Evolutionary conservation across 2,329 filamentous ascomycete genomes (phyloP), one percentile per base, ranked within the genome.

Genomic region (Metarhizium brunneum): DNA sequence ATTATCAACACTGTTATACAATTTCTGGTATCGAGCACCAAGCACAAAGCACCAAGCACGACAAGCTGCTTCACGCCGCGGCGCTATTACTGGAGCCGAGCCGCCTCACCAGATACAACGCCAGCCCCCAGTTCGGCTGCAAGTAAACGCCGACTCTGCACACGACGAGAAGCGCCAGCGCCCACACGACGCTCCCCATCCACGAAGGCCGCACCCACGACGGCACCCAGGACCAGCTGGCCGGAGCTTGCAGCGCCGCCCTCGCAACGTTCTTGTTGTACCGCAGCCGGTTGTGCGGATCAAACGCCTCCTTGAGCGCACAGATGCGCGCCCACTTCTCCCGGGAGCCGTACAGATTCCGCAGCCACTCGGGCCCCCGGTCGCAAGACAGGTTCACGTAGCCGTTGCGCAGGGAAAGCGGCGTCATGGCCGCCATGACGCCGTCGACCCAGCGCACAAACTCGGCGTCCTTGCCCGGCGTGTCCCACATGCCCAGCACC

Each of bases 311-410:
- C 47, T 54, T 54, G 13, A 54, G 36, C 13, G 53, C 53, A 35
- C 53, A 54, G 35, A 54, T 42, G 20, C 47, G 53, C 14, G 35
- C n/a, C 53, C 53, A 54, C 29, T 54, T 54, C 2, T 49, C 36
- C 1, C 18, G n/a, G 13, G 53, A 50, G 18, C 53, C 53, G 48
- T 54, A 54, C 8, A 54, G 18, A 20, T 49, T 32, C 4, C 53
- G 38, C 47, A 54, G 53, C 53, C 53, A 54, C 29, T 32, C n/a
- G 8, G 53, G 30, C 3, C 53, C 53, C 3, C 36, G 47, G 25
- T 54, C 53, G 5, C 29, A 10, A 6, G 53, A 54, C 7, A 42
- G 25, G 49, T 36, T 51, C 6, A 51, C 49, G 32, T 51, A 51
- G 11, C 30, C 49, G 32, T 51, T 51, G 30, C 6, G 13, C 32